phyloP scores from a whole-genome alignment of 2,329 filamentous ascomycete species.

The Penicillium sp. region DNA sequence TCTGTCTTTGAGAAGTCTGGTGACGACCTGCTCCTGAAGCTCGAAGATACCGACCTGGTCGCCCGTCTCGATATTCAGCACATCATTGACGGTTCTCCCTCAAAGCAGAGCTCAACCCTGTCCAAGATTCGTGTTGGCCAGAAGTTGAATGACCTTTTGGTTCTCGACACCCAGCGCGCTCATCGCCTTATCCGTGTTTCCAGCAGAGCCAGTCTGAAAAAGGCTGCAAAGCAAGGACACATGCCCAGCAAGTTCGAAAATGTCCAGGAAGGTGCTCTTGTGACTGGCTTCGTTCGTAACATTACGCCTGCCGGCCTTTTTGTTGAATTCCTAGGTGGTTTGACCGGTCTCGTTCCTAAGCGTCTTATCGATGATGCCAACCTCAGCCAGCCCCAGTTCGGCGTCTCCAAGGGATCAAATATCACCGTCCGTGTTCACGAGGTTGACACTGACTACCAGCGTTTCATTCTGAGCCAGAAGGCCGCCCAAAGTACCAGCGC shows the following conservation, averaged over 20 bases:
- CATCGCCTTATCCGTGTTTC: conserved; percentile 76
- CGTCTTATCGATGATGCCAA: conserved; percentile 74
- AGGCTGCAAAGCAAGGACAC: conserved; percentile 71
- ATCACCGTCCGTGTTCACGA: conserved; percentile 72
- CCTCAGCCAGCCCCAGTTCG: conserved; percentile 72
- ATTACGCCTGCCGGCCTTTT: conserved; percentile 81
- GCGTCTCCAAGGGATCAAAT: conserved; percentile 75
- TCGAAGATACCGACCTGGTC: conserved; percentile 73
- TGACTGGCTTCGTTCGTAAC: conserved; percentile 82
- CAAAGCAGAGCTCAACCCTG: conserved; percentile 75
- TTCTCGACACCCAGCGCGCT: conserved; percentile 82
- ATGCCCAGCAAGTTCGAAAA: conserved; percentile 74
- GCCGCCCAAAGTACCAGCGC: conserved; percentile 55
- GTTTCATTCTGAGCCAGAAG: conserved; percentile 69
- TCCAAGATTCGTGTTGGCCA: conserved; percentile 85
- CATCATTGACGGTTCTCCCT: conserved; percentile 78
- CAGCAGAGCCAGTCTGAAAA: conserved; percentile 80
- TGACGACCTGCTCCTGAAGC: conserved; percentile 75
- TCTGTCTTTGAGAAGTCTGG: conserved; percentile 80
- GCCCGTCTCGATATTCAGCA: conserved; percentile 77
- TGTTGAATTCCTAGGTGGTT: conserved; percentile 78
- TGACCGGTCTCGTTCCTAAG: conserved; percentile 80
- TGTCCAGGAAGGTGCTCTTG: conserved; percentile 67
- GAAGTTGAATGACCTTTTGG: conserved; percentile 76
- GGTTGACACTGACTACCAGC: conserved; percentile 69